A percentile compares a stretch with the other conserved stretches of the same genome.
These are phyloP conservation scores for Rhizopogon salebrosus DNA, from an alignment of 768 basidiomycete genomes.

Conservation along the genomic window DNA sequence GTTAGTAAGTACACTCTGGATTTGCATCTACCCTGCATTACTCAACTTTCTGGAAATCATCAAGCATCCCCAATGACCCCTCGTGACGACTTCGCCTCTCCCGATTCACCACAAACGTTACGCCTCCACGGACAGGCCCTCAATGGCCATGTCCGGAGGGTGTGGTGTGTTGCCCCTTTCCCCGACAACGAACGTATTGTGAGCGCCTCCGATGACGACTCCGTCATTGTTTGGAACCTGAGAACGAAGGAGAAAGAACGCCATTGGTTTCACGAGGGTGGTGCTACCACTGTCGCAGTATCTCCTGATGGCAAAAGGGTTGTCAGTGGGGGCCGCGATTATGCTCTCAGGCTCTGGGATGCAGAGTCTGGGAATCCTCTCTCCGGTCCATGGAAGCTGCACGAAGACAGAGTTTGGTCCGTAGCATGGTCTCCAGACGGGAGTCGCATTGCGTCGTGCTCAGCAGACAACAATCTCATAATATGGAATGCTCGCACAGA, in stretches of 20 bases:
- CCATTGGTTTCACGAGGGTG: neutral
- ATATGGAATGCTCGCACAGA: neutral
- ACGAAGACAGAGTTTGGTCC: neutral
- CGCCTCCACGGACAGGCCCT: neutral
- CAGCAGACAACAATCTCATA: neutral
- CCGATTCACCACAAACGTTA: neutral
- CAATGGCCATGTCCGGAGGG: neutral
- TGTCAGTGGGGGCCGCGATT: conserved; percentile 15
- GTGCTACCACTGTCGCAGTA: conserved; percentile 17
- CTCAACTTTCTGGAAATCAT: neutral
- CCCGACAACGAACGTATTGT: neutral
- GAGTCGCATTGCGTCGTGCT: conserved; percentile 9
- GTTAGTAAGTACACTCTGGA: neutral
- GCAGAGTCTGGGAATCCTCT: conserved; percentile 13
- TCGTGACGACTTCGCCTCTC: neutral
- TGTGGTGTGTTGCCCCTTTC: neutral
- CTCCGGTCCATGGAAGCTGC: conserved; percentile 9
- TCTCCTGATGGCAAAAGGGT: conserved; percentile 12
- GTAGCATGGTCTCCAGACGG: conserved; percentile 18
- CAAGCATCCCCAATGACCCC: neutral
- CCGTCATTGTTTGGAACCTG: neutral
- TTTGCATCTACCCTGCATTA: neutral
- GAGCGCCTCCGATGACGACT: neutral
- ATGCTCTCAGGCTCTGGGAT: conserved; percentile 16
- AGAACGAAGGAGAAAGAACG: neutral